Evolutionary conservation across 257 asterid species (phyloP).

Genomic region (Ballota nigra): DNA sequence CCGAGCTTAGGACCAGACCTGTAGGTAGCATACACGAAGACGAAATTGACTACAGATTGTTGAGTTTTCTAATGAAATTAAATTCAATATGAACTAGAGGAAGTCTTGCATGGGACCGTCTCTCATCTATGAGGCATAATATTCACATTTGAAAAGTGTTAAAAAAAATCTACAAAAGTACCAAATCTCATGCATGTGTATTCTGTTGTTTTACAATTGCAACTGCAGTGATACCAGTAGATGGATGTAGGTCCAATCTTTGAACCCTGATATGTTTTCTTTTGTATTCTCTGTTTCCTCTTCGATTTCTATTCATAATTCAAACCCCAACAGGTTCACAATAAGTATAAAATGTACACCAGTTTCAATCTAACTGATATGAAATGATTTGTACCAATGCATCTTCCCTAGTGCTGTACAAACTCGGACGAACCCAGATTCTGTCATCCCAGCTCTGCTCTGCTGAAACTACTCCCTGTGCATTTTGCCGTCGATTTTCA

Average conservation of each 20-base stretch:
- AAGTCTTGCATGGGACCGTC: too few relatives aligned
- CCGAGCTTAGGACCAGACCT: too few relatives aligned
- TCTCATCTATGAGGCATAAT: too few relatives aligned
- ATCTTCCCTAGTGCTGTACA: conserved; percentile 6
- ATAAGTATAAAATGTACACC: not conserved
- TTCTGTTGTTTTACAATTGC: not conserved
- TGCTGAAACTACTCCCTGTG: not conserved
- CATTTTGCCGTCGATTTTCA: not conserved
- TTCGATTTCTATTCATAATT: not conserved
- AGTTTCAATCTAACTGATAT: not conserved
- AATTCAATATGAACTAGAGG: not conserved
- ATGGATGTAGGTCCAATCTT: not conserved
- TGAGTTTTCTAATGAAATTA: not conserved
- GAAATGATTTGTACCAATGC: not conserved
- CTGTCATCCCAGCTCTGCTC: not conserved
- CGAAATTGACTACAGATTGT: not conserved
- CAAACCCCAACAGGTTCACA: not conserved
- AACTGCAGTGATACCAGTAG: not conserved
- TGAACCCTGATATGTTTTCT: not conserved
- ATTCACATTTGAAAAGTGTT: too few relatives aligned
- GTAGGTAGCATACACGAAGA: too few relatives aligned
- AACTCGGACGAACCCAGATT: not conserved
- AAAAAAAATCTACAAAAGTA: too few relatives aligned
- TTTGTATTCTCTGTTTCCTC: not conserved
- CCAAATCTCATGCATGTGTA: too few relatives aligned